Percentiles rank a stretch among this genome's conserved stretches.
Conservation (phyloP, 306 rosid species). For the Medicago ruthenica region DNA sequence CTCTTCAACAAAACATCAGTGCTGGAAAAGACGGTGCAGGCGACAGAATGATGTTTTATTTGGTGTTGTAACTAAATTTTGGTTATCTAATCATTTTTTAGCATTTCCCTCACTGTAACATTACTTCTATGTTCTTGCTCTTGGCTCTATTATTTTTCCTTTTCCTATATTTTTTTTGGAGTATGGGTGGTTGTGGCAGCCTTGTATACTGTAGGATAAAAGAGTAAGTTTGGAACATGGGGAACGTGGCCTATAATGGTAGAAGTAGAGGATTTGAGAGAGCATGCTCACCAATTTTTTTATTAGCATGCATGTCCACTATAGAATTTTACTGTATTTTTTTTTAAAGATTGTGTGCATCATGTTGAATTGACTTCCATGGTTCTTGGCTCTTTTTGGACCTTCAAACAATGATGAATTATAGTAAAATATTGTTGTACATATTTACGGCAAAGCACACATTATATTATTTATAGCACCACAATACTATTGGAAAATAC, state of each 20-base stretch:
- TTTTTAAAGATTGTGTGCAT: not conserved
- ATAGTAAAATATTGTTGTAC: constrained; percentile 10
- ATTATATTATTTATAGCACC: not conserved
- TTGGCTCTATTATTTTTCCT: constrained; percentile 14
- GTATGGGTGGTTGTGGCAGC: constrained; percentile 44
- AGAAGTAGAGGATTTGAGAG: constrained; percentile 38
- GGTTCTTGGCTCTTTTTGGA: constrained; percentile 26
- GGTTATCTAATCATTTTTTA: constrained; percentile 48
- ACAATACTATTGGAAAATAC: no score
- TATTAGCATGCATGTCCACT: constrained; percentile 59
- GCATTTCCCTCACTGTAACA: constrained; percentile 39
- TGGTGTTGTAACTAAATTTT: constrained; percentile 49
- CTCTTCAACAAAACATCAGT: constrained; percentile 90
- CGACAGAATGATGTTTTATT: constrained; percentile 45
- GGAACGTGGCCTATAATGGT: constrained; percentile 37
- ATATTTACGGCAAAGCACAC: not conserved
- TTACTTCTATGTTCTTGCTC: constrained; percentile 41
- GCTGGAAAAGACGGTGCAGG: constrained; percentile 84
- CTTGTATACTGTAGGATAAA: constrained; percentile 56
- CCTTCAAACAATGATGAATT: not conserved
- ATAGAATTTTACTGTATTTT: constrained; percentile 28
- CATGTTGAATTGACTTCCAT: constrained; percentile 26
- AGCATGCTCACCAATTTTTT: constrained; percentile 79
- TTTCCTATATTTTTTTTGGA: constrained; percentile 17
- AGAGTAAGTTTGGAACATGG: constrained; percentile 37